Base-by-base conservation (phyloP, 2,329 filamentous ascomycete genomes). In the Trichoderma sp. region DNA sequence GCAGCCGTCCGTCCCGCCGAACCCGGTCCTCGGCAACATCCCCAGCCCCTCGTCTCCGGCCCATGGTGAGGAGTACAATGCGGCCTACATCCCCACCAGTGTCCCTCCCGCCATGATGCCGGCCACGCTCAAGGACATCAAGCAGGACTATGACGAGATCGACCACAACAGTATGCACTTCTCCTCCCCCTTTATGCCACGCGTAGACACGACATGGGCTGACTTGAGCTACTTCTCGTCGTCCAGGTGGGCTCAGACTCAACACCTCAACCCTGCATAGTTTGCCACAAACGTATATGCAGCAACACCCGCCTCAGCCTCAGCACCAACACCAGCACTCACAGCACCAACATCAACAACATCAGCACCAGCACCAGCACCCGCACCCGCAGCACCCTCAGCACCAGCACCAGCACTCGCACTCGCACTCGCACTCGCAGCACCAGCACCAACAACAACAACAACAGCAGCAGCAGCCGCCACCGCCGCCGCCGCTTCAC, bases 41-140 rank as follows among this genome's bases (percentile, higher is more conserved):
- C 83, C 83, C 21, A 85, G 82, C 71, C 82, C 83, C 19, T 79
- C 81, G 3, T 84, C 83, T 2, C 82, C 82, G 2, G 78, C 76
- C 51, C 76, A 76, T 59, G 76, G 78, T 56, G 81, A 83, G 57
- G 82, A 85, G 57, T 83, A 82, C 71, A 77, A 74, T 66, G 72
- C 71, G 61, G 74, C 70, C 67, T 84, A 83, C 71, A 81, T 83
- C 66, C 80, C 82, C 9, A 81, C 81, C 26, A 83, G 81, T 68
- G 78, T 81, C 21, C 81, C 82, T 17, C 72, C 78, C 21, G 75
- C 77, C 48, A 78, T 83, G 72, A 73, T 82, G 52, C 77, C 73
- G 7, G 69, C 72, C 17, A 70, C 67, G 67, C 70, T 70, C 48
- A 76, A 76, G 69, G 74, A 77, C 17, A 72, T 77, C 60, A 79